Conservation (phyloP, 805 yeast species). For the Torulaspora franciscae region DNA sequence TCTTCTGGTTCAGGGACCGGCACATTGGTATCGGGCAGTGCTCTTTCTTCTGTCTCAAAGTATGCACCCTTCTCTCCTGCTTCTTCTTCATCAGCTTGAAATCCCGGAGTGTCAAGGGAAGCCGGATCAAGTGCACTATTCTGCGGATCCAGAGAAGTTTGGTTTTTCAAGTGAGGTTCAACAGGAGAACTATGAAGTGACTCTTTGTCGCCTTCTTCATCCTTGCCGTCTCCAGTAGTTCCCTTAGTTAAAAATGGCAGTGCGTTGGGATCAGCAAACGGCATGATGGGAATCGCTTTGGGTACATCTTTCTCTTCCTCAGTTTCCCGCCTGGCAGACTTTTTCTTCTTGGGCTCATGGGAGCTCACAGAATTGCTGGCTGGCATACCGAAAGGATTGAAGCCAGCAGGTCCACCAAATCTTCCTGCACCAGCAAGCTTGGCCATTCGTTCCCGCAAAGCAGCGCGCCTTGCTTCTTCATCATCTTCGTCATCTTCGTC, state of each 20-base stretch:
- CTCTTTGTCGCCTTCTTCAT: conserved; percentile 5
- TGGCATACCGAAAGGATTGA: conserved; percentile 42
- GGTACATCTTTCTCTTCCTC: conserved; percentile 19
- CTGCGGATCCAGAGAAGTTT: background rate
- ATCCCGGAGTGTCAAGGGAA: conserved; percentile 46
- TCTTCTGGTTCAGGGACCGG: background rate
- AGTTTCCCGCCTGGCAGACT: conserved; percentile 20
- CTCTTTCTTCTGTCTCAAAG: background rate
- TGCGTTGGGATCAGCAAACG: conserved; percentile 43
- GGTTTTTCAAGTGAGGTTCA: background rate
- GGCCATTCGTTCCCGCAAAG: conserved; percentile 92
- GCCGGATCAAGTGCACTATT: conserved; percentile 2
- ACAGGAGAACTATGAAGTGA: background rate
- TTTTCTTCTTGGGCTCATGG: conserved; percentile 23
- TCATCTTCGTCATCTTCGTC: conserved; percentile 58
- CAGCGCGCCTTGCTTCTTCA: conserved; percentile 70
- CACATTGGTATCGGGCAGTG: background rate
- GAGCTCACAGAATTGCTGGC: conserved; percentile 24
- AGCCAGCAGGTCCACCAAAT: conserved; percentile 50
- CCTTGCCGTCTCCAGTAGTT: conserved; percentile 1
- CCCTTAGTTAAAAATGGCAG: conserved; percentile 26
- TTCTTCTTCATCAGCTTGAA: conserved; percentile 64
- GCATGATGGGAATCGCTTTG: conserved; percentile 49
- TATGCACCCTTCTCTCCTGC: conserved; percentile 15
- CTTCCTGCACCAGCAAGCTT: conserved; percentile 79